Evolutionary conservation across 139 green algal genomes (phyloP).

Genomic region (Astrephomene gubernaculifera): DNA sequence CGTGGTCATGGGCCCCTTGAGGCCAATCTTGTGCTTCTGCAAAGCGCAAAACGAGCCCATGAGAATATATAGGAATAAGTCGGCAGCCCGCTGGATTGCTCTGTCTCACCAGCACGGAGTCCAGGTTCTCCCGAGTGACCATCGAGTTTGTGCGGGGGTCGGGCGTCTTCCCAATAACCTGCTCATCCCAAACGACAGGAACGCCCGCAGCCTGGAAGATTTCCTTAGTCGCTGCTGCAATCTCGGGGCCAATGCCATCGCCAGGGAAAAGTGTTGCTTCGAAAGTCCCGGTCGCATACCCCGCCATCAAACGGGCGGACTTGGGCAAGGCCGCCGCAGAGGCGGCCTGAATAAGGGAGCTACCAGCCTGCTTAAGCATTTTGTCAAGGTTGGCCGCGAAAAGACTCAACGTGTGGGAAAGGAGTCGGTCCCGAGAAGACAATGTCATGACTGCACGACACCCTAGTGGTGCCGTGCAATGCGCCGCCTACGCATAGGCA

Average conservation of each 20-base stretch:
- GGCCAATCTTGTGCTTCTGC: slow-evolving; percentile 88
- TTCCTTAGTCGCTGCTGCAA: slow-evolving; percentile 82
- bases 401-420: not conserved
- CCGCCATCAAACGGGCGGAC: slow-evolving; percentile 13
- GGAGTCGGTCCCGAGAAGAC: not conserved
- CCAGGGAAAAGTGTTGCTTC: slow-evolving; percentile 81
- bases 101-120: slow-evolving; percentile 88
- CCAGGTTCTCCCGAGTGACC: slow-evolving; percentile 93
- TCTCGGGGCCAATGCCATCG: slow-evolving; percentile 95
- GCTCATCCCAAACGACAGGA: slow-evolving; percentile 93
- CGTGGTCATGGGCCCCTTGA: slow-evolving; percentile 98
- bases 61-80: not conserved
- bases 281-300: slow-evolving; percentile 46
- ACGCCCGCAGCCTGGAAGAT: slow-evolving; percentile 86
- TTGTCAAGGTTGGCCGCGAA: not conserved
- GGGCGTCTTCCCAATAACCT: slow-evolving; percentile 84
- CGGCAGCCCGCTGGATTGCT: not conserved
- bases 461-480: not conserved
- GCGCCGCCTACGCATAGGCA: not conserved
- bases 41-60: not conserved
- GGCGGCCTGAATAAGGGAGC: not conserved
- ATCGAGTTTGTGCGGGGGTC: slow-evolving; percentile 94
- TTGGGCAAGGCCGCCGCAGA: not conserved
- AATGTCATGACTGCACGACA: not conserved
- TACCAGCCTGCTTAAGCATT: slow-evolving; percentile 37